phyloP scores from a whole-genome alignment of 1,139 yeast genomes.

The Taiozyma sp. region DNA sequence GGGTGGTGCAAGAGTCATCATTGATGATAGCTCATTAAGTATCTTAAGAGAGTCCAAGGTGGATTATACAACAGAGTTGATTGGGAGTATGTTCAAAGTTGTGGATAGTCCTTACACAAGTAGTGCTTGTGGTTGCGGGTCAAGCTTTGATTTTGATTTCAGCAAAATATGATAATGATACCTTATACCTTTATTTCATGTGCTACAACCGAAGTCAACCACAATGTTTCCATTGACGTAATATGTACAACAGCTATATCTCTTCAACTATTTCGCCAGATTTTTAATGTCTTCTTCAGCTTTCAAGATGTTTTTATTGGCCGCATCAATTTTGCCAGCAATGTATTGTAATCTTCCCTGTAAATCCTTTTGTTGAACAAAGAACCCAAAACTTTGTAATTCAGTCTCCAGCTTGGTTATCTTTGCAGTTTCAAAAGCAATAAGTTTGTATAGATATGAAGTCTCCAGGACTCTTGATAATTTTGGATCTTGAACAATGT shows the following conservation, averaged over 20 bases:
- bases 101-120: slow-evolving; percentile 87
- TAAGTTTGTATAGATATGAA: slow-evolving; percentile 48
- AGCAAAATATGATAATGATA: not conserved
- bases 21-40: slow-evolving; percentile 78
- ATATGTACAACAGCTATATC: not conserved
- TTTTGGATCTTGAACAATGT: slow-evolving; percentile 53
- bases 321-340: slow-evolving; percentile 55
- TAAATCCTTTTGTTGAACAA: slow-evolving; percentile 47
- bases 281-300: slow-evolving; percentile 36
- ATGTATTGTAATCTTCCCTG: slow-evolving; percentile 62
- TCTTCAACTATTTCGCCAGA: slow-evolving; percentile 14
- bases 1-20: slow-evolving; percentile 62
- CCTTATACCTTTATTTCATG: not conserved
- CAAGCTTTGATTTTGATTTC: slow-evolving; percentile 72
- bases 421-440: slow-evolving; percentile 58
- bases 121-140: slow-evolving; percentile 95
- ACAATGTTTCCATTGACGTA: not conserved
- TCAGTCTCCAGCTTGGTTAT: slow-evolving; percentile 70
- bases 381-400: slow-evolving; percentile 48
- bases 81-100: slow-evolving; percentile 91
- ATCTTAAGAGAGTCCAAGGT: slow-evolving; percentile 83
- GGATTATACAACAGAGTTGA: slow-evolving; percentile 88
- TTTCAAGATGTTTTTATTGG: slow-evolving; percentile 44
- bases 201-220: not conserved
- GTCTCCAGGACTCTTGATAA: slow-evolving; percentile 63